These are phyloP conservation scores for Boletellus ananiceps DNA, from an alignment of 768 basidiomycete species.

Conservation along the genomic window DNA sequence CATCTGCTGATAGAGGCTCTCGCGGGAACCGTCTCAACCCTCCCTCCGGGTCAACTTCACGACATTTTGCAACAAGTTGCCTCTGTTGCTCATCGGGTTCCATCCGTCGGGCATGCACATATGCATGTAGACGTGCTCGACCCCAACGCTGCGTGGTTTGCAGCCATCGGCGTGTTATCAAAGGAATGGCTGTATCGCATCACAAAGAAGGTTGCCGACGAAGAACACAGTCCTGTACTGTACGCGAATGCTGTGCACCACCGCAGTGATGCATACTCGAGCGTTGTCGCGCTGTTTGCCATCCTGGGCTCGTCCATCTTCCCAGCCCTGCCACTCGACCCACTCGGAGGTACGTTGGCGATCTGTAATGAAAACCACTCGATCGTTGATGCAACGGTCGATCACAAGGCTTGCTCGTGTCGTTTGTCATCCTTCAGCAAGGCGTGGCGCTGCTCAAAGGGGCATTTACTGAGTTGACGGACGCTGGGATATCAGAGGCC, in stretches of 20 bases:
- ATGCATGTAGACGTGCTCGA: slow-evolving; percentile 59
- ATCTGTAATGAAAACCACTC: background rate
- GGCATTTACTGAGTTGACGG: slow-evolving; percentile 78
- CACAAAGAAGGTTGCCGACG: slow-evolving; percentile 85
- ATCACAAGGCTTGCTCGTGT: slow-evolving; percentile 71
- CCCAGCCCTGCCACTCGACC: slow-evolving; percentile 85
- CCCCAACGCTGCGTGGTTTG: slow-evolving; percentile 97
- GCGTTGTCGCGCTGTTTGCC: slow-evolving; percentile 84
- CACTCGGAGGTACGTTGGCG: slow-evolving; percentile 71
- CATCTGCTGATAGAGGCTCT: slow-evolving; percentile 75
- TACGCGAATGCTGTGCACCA: slow-evolving; percentile 97
- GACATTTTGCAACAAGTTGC: slow-evolving; percentile 57
- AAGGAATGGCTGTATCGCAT: slow-evolving; percentile 94
- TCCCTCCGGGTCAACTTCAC: slow-evolving; percentile 62
- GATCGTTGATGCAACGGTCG: slow-evolving; percentile 8
- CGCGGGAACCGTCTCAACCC: slow-evolving; percentile 53
- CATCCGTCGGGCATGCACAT: slow-evolving; percentile 51
- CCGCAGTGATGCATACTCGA: slow-evolving; percentile 94
- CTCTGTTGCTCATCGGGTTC: slow-evolving; percentile 50
- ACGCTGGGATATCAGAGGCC: slow-evolving; percentile 65
- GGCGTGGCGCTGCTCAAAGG: slow-evolving; percentile 61
- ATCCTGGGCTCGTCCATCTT: slow-evolving; percentile 88
- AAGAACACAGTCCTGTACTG: slow-evolving; percentile 87
- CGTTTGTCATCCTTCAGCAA: slow-evolving; percentile 81
- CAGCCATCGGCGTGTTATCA: slow-evolving; percentile 66